Evolutionary conservation across 495 filamentous ascomycete species (phyloP).

Genomic region (Aspergillus funiculosus): DNA sequence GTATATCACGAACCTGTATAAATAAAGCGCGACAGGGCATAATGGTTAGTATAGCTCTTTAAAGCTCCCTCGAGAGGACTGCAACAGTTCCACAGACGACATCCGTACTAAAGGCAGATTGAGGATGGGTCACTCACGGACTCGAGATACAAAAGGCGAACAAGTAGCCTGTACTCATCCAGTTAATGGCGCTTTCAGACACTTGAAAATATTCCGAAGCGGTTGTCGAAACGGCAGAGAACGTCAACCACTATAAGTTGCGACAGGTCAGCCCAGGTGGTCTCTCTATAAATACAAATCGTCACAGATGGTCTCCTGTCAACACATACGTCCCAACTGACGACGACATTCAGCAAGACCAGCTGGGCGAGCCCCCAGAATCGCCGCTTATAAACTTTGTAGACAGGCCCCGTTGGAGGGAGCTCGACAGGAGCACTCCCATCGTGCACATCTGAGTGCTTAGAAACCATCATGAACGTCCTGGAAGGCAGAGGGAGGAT

Average conservation of each 20-base stretch:
- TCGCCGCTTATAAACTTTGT: slow-evolving; percentile 79
- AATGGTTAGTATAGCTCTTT: too few species aligned
- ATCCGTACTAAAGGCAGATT: neutral
- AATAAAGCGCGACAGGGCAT: too few species aligned
- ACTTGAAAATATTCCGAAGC: slow-evolving; percentile 71
- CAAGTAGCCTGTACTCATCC: slow-evolving; percentile 80
- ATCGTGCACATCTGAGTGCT: slow-evolving; percentile 5
- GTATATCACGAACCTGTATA: slow-evolving; percentile 66
- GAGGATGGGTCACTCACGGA: slow-evolving; percentile 46
- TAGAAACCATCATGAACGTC: slow-evolving; percentile 6
- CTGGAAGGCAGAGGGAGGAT: neutral
- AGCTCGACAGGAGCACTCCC: slow-evolving; percentile 9
- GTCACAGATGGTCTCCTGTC: neutral
- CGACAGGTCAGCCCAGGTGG: slow-evolving; percentile 7
- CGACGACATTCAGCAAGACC: slow-evolving; percentile 82
- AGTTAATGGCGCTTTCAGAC: slow-evolving; percentile 76
- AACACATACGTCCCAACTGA: slow-evolving; percentile 83
- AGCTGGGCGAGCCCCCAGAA: slow-evolving; percentile 85
- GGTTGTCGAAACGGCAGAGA: slow-evolving; percentile 74
- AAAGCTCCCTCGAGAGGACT: too few species aligned
- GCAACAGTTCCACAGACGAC: too few species aligned
- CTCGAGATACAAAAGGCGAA: slow-evolving; percentile 73
- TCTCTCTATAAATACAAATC: neutral
- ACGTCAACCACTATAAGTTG: slow-evolving; percentile 75
- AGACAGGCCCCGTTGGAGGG: slow-evolving; percentile 34